These are phyloP conservation scores for Neurospora terricola DNA, from an alignment of 495 filamentous ascomycete genomes.

Conservation along the genomic window DNA sequence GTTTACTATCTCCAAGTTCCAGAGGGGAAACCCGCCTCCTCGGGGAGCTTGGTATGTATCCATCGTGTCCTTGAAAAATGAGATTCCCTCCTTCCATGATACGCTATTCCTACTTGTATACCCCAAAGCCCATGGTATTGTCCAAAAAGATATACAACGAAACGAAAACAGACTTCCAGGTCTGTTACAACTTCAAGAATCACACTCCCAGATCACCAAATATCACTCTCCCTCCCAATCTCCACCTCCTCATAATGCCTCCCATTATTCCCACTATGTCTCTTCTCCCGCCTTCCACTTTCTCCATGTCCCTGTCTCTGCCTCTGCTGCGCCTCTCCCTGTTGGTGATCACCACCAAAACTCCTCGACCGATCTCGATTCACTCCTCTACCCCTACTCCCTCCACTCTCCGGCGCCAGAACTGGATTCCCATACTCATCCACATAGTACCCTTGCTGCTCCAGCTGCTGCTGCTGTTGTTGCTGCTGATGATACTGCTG, in stretches of 20 bases:
- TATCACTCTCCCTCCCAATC: slow-evolving; percentile 16
- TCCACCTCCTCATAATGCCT: slow-evolving; percentile 18
- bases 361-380: background rate
- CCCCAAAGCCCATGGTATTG: background rate
- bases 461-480: background rate
- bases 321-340: no score
- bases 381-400: background rate
- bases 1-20: slow-evolving; percentile 1
- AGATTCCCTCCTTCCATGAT: background rate
- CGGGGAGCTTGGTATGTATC: background rate
- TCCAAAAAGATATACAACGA: background rate
- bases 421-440: slow-evolving; percentile 3
- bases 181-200: background rate
- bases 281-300: background rate
- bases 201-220: slow-evolving; percentile 9
- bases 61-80: background rate
- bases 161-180: background rate
- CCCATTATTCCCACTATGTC: background rate
- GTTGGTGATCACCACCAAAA: background rate
- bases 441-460: background rate
- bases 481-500: background rate
- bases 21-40: slow-evolving; percentile 8
- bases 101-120: background rate
- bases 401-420: background rate
- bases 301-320: no score